Conservation (phyloP, 306 rosid genomes). For the Delonix regia region DNA sequence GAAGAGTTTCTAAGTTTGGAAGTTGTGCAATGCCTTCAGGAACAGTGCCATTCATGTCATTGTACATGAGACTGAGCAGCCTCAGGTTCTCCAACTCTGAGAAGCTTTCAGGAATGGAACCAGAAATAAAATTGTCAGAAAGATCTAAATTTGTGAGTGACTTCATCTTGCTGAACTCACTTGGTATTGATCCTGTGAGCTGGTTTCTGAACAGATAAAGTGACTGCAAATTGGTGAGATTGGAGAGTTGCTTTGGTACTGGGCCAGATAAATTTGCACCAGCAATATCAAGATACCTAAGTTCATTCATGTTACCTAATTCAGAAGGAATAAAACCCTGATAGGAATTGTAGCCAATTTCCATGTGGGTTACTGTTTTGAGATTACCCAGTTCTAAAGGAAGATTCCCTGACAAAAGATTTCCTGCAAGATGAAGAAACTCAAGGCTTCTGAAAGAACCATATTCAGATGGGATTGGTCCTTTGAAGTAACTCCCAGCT, state of each 20-base stretch:
- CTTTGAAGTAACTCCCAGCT: conserved; percentile 90
- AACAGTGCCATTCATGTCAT: conserved; percentile 79
- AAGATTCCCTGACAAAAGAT: conserved; percentile 68
- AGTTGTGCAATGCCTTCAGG: conserved; percentile 74
- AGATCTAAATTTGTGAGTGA: conserved; percentile 73
- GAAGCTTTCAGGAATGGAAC: conserved; percentile 80
- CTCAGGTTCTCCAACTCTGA: conserved; percentile 67
- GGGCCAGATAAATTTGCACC: conserved; percentile 82
- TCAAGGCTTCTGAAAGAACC: conserved; percentile 79
- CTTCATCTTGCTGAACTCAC: conserved; percentile 59
- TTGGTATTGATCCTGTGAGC: conserved; percentile 69
- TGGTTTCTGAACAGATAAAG: conserved; percentile 87
- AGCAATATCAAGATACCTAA: conserved; percentile 89
- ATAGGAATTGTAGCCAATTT: conserved; percentile 83
- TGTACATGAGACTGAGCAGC: conserved; percentile 81
- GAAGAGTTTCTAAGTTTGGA: conserved; percentile 81
- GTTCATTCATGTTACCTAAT: conserved; percentile 77
- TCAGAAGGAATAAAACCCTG: conserved; percentile 70
- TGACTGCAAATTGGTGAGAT: conserved; percentile 73
- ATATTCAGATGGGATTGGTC: conserved; percentile 81
- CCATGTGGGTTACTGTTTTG: conserved; percentile 90
- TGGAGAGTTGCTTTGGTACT: conserved; percentile 74
- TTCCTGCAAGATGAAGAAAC: conserved; percentile 90
- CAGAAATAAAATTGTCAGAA: conserved; percentile 80
- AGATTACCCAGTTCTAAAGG: conserved; percentile 87